A percentile compares a stretch with the other conserved stretches of the same genome.
Conservation (phyloP, 148 eudicot genomes). For the Rhododendron vialii region DNA sequence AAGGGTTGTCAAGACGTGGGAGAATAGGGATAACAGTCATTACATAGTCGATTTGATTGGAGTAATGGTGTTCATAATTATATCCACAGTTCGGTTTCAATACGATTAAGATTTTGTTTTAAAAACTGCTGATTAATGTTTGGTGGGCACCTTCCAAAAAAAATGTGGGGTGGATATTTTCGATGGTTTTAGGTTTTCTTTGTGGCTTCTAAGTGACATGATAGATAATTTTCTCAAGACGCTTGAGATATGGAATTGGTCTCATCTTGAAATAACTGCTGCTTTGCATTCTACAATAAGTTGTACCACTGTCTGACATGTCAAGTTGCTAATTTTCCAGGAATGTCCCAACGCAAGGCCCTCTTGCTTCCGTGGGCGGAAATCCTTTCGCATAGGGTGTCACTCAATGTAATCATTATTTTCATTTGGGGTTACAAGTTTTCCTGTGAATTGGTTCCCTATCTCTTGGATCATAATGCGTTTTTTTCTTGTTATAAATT, state of each 20-base stretch:
- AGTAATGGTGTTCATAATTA: background rate
- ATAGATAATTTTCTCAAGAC: background rate
- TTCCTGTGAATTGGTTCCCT: constrained; percentile 1
- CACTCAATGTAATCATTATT: background rate
- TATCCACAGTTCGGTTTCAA: background rate
- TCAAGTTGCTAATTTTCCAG: constrained; percentile 39
- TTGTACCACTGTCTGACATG: background rate
- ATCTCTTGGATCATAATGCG: background rate
- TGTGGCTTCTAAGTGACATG: background rate
- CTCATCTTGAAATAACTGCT: background rate
- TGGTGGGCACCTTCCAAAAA: too few relatives aligned
- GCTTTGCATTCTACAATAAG: background rate
- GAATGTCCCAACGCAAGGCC: constrained; percentile 54
- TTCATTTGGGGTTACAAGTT: background rate
- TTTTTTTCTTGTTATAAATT: background rate
- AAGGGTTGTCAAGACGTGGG: background rate
- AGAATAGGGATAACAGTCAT: background rate
- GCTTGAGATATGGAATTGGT: background rate
- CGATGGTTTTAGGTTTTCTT: background rate
- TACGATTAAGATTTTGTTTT: background rate
- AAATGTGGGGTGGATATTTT: background rate
- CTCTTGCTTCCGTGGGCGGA: constrained; percentile 72
- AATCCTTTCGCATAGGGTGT: constrained; percentile 69
- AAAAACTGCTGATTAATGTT: background rate
- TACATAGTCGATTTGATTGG: too few relatives aligned